phyloP scores from a whole-genome alignment of 495 filamentous ascomycete genomes.

The Friedmanniomyces simplex region DNA sequence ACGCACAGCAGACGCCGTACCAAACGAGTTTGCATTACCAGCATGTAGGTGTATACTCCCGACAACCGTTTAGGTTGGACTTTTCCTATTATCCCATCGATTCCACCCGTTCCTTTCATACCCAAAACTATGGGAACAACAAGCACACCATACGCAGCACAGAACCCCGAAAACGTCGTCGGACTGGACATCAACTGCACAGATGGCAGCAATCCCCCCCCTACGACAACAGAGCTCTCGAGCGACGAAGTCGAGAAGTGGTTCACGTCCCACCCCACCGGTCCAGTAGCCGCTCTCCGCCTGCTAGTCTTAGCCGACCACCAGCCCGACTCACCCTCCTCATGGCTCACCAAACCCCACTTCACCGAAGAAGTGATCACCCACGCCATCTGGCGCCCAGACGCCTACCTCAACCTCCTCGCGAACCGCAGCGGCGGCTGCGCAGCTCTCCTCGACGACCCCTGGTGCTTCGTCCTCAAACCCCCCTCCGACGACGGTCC shows the following conservation, averaged over 20 bases:
- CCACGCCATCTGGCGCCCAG: conserved; percentile 4
- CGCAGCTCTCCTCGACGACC: neutral
- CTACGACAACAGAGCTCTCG: neutral
- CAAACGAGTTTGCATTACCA: too few species aligned
- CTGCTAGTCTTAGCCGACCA: neutral
- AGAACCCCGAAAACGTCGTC: neutral
- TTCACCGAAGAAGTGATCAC: neutral
- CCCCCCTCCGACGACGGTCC: neutral
- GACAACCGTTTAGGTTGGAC: too few species aligned
- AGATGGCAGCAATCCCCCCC: neutral
- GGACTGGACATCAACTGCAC: neutral
- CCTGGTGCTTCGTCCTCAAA: neutral
- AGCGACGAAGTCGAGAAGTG: neutral
- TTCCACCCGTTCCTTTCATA: neutral
- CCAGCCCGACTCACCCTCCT: neutral
- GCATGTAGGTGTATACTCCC: too few species aligned
- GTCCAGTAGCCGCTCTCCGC: neutral
- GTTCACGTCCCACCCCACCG: neutral
- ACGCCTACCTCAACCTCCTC: neutral
- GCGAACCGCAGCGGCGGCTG: neutral
- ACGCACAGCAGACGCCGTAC: too few species aligned
- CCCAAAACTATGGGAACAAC: neutral
- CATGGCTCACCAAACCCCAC: neutral
- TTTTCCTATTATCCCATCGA: too few species aligned
- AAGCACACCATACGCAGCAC: neutral